Evolutionary conservation across 2,329 filamentous ascomycete species (phyloP).

Genomic region (Bretziella fagacearum): DNA sequence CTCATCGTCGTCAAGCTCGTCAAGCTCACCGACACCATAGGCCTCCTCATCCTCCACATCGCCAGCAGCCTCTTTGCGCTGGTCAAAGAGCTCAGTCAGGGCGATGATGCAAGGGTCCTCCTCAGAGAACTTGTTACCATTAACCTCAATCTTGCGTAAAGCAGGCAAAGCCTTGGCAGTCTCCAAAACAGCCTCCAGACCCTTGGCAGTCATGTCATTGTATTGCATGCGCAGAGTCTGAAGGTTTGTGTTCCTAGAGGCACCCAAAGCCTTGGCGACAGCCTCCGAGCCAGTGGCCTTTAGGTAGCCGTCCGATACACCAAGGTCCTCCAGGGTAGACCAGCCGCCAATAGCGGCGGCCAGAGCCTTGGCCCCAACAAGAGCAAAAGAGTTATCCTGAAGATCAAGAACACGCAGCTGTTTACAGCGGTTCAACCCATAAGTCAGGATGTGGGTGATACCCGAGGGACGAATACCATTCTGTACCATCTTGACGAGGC

Average conservation of each 20-base stretch:
- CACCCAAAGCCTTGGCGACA: slow-evolving; percentile 54
- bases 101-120: slow-evolving; percentile 57
- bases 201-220: slow-evolving; percentile 76
- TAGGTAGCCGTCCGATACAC: slow-evolving; percentile 75
- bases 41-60: slow-evolving; percentile 53
- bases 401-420: slow-evolving; percentile 66
- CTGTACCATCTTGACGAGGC: slow-evolving; percentile 90
- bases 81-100: slow-evolving; percentile 55
- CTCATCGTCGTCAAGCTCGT: slow-evolving; percentile 64
- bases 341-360: slow-evolving; percentile 59
- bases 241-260: slow-evolving; percentile 62
- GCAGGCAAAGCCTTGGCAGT: slow-evolving; percentile 56
- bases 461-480: slow-evolving; percentile 94
- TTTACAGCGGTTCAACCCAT: slow-evolving; percentile 57
- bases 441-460: slow-evolving; percentile 60
- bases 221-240: slow-evolving; percentile 74
- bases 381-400: slow-evolving; percentile 94
- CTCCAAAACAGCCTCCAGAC: slow-evolving; percentile 52
- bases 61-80: slow-evolving; percentile 57
- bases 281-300: slow-evolving; percentile 58
- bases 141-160: slow-evolving; percentile 75
- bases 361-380: slow-evolving; percentile 60
- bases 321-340: slow-evolving; percentile 63
- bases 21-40: slow-evolving; percentile 73
- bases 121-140: slow-evolving; percentile 88